Percentiles rank a stretch among this genome's conserved stretches.
Evolutionary conservation across 768 basidiomycete genomes (phyloP).

Genomic region (Leccinum sublutescens): DNA sequence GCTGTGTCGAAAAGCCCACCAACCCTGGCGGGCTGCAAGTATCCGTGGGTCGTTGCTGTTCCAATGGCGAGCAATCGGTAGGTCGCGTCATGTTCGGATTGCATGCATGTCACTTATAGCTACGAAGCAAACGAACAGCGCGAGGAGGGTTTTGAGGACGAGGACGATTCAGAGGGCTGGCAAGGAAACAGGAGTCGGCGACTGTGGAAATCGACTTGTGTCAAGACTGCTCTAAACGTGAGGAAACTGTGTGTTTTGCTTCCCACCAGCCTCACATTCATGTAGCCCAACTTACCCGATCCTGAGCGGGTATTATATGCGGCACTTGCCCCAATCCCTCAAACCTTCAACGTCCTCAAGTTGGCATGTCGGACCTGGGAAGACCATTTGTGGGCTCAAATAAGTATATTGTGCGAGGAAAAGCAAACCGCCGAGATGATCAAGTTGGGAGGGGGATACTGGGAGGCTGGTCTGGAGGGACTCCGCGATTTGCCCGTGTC

Average conservation of each 20-base stretch:
- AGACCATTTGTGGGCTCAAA: slow-evolving; percentile 92
- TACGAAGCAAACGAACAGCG: slow-evolving; percentile 46
- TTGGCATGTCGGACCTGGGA: slow-evolving; percentile 87
- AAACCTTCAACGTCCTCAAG: slow-evolving; percentile 63
- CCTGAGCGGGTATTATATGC: slow-evolving; percentile 88
- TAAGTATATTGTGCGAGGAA: slow-evolving; percentile 79
- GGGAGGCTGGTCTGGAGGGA: slow-evolving; percentile 62
- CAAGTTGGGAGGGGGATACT: slow-evolving; percentile 69
- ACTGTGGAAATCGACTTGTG: slow-evolving; percentile 88
- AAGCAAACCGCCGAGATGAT: slow-evolving; percentile 69
- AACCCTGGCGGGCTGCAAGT: slow-evolving; percentile 91
- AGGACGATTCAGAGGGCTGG: slow-evolving; percentile 48
- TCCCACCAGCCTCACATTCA: slow-evolving; percentile 6
- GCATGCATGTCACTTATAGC: slow-evolving; percentile 34
- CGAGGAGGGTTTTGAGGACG: slow-evolving; percentile 46
- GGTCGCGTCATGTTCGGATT: slow-evolving; percentile 19
- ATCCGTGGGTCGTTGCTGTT: slow-evolving; percentile 82
- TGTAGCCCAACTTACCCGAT: slow-evolving; percentile 55
- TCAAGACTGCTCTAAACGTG: slow-evolving; percentile 75
- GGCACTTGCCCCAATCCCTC: slow-evolving; percentile 71
- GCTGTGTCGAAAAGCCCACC: slow-evolving; percentile 75
- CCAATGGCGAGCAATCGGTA: slow-evolving; percentile 71
- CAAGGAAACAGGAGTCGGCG: slow-evolving; percentile 74
- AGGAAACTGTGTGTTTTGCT: not conserved
- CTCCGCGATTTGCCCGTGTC: slow-evolving; percentile 39